These are phyloP conservation scores for Pontederia paniculata DNA, from an alignment of 176 grass and related monocot genomes.

Conservation along the genomic window DNA sequence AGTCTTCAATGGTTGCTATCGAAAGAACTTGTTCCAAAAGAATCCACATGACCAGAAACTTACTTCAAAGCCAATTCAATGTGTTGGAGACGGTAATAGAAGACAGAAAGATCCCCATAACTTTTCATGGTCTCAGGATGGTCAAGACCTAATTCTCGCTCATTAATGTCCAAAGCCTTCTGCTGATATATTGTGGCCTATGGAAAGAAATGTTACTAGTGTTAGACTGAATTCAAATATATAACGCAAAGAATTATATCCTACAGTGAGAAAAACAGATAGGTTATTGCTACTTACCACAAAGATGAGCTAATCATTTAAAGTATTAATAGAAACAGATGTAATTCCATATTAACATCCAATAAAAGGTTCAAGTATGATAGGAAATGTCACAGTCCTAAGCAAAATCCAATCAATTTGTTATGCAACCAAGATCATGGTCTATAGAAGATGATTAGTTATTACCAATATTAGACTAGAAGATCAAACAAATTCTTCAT, in stretches of 20 bases:
- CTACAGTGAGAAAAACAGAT: constrained; percentile 7
- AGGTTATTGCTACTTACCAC: not conserved
- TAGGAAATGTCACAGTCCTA: not conserved
- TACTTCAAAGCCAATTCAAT: constrained; percentile 99
- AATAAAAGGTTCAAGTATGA: constrained; percentile 6
- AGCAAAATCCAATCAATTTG: no score
- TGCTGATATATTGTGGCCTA: constrained; percentile 99
- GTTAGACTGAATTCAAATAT: not conserved
- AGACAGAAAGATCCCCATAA: constrained; percentile 98
- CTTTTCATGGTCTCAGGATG: constrained; percentile 99
- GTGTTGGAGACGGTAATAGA: constrained; percentile 98
- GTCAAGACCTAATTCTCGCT: constrained; percentile 95
- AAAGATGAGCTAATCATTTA: constrained; percentile 5
- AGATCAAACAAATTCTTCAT: constrained; percentile 8
- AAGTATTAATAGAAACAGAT: no score
- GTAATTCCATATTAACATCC: constrained; percentile 6
- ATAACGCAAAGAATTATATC: constrained; percentile 16
- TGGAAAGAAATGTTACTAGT: not conserved
- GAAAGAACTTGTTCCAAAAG: constrained; percentile 13
- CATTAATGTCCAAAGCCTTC: constrained; percentile 95
- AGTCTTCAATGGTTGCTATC: not conserved
- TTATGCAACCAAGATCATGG: no score
- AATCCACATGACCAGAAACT: constrained; percentile 25
- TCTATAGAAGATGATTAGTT: not conserved
- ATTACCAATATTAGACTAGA: not conserved